Base-by-base conservation (phyloP, 176 grass and related monocot genomes). In the Lolium multiflorum region DNA sequence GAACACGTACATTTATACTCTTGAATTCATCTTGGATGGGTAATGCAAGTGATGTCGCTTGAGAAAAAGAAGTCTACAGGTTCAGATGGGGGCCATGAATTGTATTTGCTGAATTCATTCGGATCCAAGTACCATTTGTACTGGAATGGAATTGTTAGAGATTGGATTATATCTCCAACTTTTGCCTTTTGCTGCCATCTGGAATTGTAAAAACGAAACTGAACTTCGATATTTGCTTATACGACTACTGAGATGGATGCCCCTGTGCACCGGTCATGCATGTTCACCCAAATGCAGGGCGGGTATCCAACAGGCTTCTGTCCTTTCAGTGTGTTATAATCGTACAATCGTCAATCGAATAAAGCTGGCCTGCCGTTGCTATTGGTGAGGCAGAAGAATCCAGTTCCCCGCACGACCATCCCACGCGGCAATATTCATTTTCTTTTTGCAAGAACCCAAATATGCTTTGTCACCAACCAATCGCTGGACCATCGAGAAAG, bases 361-460 rank as follows among this genome's bases (percentile, higher is more conserved):
- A 35, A 60, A 70, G n/a, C 55, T 58, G 57, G 67, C 63, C 44
- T 9, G 62, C 21, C 52, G 88, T 22, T 79, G 51, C 21, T 61
- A 84, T 31, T 73, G n/a, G n/a, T n/a, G n/a, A n/a, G 84, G 18
- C 21, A 71, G 57, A 47, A 14, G 84, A 90, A 90, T 87, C 84
- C 56, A 79, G 84, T 83, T 87, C 80, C 18, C 56, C 26, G 56
- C 65, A 24, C 74, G 63, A 7, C 80, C 84, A 43, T 80, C 80
- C 75, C 58, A 58, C 66, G 47, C 48, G 15, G 73, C 65, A 1
- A 37, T 56, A 38, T 38, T 15, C 20, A 49, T 38, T 54, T 35
- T 79, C n/a, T n/a, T 79, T 67, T 86, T 22, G 22, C 26, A 76
- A 67, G 75, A 80, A 84, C 75, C 85, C 48, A 87, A 80, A 79